Evolutionary conservation across 75 land plant species (phyloP).

Genomic region (Cupressus sempervirens): DNA sequence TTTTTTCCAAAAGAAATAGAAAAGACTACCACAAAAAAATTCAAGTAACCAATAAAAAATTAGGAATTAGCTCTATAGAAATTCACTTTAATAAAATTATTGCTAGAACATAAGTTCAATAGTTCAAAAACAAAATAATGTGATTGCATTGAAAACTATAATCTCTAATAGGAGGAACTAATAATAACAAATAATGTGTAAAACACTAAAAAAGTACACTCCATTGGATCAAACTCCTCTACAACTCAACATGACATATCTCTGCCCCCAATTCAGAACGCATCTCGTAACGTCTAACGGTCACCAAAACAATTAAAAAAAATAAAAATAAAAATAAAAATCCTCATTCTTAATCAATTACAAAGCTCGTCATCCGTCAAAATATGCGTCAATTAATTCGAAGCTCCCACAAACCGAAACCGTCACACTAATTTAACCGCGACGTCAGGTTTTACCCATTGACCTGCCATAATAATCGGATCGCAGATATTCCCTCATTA

Average conservation of each 20-base stretch:
- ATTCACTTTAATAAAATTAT: too few species aligned
- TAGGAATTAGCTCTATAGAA: too few species aligned
- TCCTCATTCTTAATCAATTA: not conserved
- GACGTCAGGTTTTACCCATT: not conserved
- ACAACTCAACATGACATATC: not conserved
- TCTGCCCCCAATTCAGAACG: not conserved
- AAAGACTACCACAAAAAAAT: too few species aligned
- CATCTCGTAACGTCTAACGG: not conserved
- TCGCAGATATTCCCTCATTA: not conserved
- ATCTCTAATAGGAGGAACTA: too few species aligned
- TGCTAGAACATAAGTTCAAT: too few species aligned
- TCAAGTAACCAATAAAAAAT: too few species aligned
- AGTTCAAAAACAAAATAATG: too few species aligned
- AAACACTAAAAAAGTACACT: not conserved
- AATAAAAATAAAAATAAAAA: too few species aligned
- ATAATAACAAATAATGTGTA: not conserved
- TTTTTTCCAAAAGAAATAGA: too few species aligned
- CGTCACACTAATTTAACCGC: not conserved
- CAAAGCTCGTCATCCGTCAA: not conserved
- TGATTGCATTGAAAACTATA: too few species aligned
- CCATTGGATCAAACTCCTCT: not conserved
- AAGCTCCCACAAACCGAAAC: not conserved
- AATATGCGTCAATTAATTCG: not conserved
- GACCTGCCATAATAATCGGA: conserved; percentile 1
- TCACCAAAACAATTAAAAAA: not conserved